These are phyloP conservation scores for Inonotus hispidus DNA, from an alignment of 1,284 basidiomycete genomes.

Conservation along the genomic window DNA sequence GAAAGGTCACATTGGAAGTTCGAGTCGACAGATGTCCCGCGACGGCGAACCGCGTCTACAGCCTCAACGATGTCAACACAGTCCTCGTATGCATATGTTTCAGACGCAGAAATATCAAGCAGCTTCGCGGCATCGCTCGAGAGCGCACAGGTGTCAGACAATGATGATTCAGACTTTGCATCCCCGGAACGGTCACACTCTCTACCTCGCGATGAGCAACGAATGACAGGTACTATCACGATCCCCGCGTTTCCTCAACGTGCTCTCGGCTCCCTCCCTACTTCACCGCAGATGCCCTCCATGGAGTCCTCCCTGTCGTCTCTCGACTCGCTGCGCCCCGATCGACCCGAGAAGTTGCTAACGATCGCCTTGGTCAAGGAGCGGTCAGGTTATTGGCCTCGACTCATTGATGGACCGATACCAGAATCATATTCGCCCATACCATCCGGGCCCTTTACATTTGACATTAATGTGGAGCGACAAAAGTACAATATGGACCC, in stretches of 20 bases:
- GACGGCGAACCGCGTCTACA: slow-evolving; percentile 69
- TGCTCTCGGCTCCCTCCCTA: slow-evolving; percentile 35
- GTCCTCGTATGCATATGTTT: slow-evolving; percentile 72
- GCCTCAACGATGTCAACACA: slow-evolving; percentile 68
- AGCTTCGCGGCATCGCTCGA: slow-evolving; percentile 75
- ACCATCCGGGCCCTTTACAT: slow-evolving; percentile 45
- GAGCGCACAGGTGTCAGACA: slow-evolving; percentile 61
- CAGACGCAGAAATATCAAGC: slow-evolving; percentile 74
- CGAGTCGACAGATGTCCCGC: slow-evolving; percentile 53
- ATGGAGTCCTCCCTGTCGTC: slow-evolving; percentile 69
- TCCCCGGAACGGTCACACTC: slow-evolving; percentile 6
- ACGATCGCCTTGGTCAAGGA: slow-evolving; percentile 75
- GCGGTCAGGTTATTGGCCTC: slow-evolving; percentile 75
- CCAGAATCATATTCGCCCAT: slow-evolving; percentile 51
- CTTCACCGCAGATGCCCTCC: slow-evolving; percentile 49
- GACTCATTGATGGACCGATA: slow-evolving; percentile 67
- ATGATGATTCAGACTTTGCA: slow-evolving; percentile 48
- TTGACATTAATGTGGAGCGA: slow-evolving; percentile 45
- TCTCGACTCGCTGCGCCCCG: slow-evolving; percentile 58
- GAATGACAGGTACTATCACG: slow-evolving; percentile 15
- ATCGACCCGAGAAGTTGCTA: slow-evolving; percentile 55
- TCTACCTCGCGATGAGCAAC: slow-evolving; percentile 14
- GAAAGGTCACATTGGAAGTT: slow-evolving; percentile 68
- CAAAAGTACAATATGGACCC: slow-evolving; percentile 76
- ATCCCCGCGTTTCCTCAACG: slow-evolving; percentile 20